These are phyloP conservation scores for Trichoderma pleuroti DNA, from an alignment of 2,329 filamentous ascomycete species.

Conservation along the genomic window DNA sequence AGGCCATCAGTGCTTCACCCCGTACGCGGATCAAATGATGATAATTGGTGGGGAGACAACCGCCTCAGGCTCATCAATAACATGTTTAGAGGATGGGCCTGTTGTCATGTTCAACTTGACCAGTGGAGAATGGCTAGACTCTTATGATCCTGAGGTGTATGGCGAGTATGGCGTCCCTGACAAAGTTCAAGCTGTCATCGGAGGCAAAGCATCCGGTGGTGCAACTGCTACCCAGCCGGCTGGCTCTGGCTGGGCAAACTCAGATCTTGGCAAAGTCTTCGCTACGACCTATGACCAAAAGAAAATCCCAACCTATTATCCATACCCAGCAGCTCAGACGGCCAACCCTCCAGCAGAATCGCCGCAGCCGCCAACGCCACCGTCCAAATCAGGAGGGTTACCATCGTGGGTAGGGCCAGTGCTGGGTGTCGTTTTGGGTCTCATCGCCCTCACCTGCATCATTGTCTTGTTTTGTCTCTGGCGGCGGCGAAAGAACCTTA, in stretches of 20 bases:
- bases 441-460: conserved; percentile 52
- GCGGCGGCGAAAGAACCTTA: conserved; percentile 45
- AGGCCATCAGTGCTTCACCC: conserved; percentile 71
- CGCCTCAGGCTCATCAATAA: conserved; percentile 21
- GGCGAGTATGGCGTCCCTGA: conserved; percentile 67
- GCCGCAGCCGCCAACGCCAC: conserved; percentile 22
- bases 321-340: conserved; percentile 45
- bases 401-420: conserved; percentile 60
- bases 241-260: conserved; percentile 52
- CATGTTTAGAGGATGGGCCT: conserved; percentile 51
- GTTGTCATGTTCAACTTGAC: conserved; percentile 71
- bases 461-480: conserved; percentile 52
- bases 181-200: conserved; percentile 61
- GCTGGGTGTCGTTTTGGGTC: conserved; percentile 57
- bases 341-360: conserved; percentile 19
- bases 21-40: conserved; percentile 78
- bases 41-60: conserved; percentile 64
- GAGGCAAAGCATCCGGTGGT: conserved; percentile 61
- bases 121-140: conserved; percentile 63
- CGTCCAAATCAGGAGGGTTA: conserved; percentile 33
- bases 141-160: conserved; percentile 63
- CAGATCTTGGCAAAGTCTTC: conserved; percentile 52
- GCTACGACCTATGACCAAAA: conserved; percentile 50
- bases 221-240: conserved; percentile 66
- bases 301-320: conserved; percentile 59